Base-by-base conservation (phyloP, 345 rosid genomes). In the Dimocarpus longan region DNA sequence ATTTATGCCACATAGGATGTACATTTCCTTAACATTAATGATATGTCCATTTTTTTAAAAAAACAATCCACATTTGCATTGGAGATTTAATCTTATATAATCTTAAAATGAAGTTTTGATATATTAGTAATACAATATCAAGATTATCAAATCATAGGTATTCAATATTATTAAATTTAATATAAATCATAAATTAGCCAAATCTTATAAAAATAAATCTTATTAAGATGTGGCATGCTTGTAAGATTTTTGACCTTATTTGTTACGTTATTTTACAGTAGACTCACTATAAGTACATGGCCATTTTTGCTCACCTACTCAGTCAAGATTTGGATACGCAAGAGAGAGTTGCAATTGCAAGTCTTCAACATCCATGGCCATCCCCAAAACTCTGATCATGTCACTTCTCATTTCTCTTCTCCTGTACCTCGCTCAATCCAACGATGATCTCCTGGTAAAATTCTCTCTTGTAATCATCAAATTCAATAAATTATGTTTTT, bases 351-450 rank as follows among this genome's bases (percentile, higher is more conserved):
- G 16, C 6, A 28, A 18, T 40, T 66, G 18, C 59, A 21, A 60
- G 26, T 60, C 56, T 21, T 26, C 44, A 24, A 73, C 52, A 46
- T 40, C 8, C 15, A 76, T 67, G 79, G 72, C 73, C 7, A 40
- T 76, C 72, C 21, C 66, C 40, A 76, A 32, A 28, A 8, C 66
- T 67, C 39, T 39, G 28, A 16, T 19, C 7, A 46, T 26, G 50
- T 66, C 72, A 32, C n/a, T 76, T 74, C 40, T 74, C 57, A 22
- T 64, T 22, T 75, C 44, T 65, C 78, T 75, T 15, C 15, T 63
- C 37, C 40, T 44, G 42, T 40, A 22, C 21, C 43, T 44, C 18
- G 62, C 59, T 62, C 24, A 64, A 43, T 62, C 78, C 73, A 6
- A 70, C 10, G 19, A 44, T 19, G 19, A 64, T 44, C 62, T 16